Evolutionary conservation across 2,329 filamentous ascomycete species (phyloP), one percentile per base, ranked within the genome.

Genomic region (Penicillium vulpinum): DNA sequence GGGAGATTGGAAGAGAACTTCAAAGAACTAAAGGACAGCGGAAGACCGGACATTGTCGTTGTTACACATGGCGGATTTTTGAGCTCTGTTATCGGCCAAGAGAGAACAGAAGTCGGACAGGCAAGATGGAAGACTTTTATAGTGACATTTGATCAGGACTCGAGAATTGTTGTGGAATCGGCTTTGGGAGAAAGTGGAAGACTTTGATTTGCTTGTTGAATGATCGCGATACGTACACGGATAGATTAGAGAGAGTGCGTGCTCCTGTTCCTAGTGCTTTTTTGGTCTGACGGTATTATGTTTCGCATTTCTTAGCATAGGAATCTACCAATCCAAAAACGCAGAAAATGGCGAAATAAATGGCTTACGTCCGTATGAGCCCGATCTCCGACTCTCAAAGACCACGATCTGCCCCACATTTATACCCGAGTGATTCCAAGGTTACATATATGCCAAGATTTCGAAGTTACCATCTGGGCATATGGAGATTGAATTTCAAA

Each of bases 51-150:
- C 24, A 58, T 63, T 48, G 55, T 52, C 28, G 46, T 62, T 31
- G 61, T 64, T 16, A 52, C 56, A n/a, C 62, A 61, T 56, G 46
- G 58, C 1, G 47, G 54, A 3, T 59, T 54, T 40, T 50, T 64
- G 46, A 48, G 33, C n/a, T 46, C 31, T 22, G 33, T 58, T n/a
- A 38, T 31, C 13, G 48, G 28, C 1, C 13, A 51, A 31, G 36
- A 52, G 5, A 35, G 11, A n/a, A 29, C 39, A 10, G 45, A 5
- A 3, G 29, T 56, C 22, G 33, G 35, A 10, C 35, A 47, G 10
- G 56, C 41, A 15, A 35, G 31, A 15, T 58, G 49, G 41, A 46
- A 39, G 44, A 59, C 24, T 15, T 45, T 61, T 3, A 21, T 48
- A 8, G 58, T 60, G 15, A 15, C 16, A 10, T 61, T 59, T 18